phyloP scores from a whole-genome alignment of 2,329 filamentous ascomycete genomes.

The Claviceps digitariae region DNA sequence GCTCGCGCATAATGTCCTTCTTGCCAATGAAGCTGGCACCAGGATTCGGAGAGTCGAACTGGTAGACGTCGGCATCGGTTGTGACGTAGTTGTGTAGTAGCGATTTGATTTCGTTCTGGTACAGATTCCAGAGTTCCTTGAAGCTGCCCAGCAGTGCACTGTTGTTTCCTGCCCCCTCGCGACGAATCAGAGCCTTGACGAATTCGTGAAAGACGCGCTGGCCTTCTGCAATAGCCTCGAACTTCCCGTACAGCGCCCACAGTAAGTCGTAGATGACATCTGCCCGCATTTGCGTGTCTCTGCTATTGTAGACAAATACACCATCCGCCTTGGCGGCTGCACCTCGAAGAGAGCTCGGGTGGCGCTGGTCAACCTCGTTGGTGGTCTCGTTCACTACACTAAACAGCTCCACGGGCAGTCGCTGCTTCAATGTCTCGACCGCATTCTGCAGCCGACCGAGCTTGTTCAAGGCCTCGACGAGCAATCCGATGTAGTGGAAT shows the following conservation, averaged over 20 bases:
- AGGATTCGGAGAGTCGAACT: slow-evolving; percentile 41
- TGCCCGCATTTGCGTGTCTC: slow-evolving; percentile 63
- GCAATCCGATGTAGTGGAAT: slow-evolving; percentile 78
- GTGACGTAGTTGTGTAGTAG: slow-evolving; percentile 93
- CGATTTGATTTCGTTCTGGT: slow-evolving; percentile 94
- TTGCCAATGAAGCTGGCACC: slow-evolving; percentile 32
- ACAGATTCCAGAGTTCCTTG: slow-evolving; percentile 93
- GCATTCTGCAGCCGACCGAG: slow-evolving; percentile 75
- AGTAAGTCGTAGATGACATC: slow-evolving; percentile 85
- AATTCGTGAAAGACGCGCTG: slow-evolving; percentile 91
- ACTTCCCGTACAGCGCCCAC: slow-evolving; percentile 88
- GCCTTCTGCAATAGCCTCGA: slow-evolving; percentile 91
- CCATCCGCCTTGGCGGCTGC: slow-evolving; percentile 39
- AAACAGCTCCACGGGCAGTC: slow-evolving; percentile 87
- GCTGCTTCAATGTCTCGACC: slow-evolving; percentile 81
- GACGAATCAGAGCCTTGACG: slow-evolving; percentile 68
- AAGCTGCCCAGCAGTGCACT: slow-evolving; percentile 69
- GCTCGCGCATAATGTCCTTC: slow-evolving; percentile 38
- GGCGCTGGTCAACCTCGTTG: slow-evolving; percentile 80
- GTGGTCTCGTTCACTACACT: slow-evolving; percentile 90
- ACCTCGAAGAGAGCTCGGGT: slow-evolving; percentile 66
- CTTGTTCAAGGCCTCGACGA: slow-evolving; percentile 83
- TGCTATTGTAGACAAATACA: slow-evolving; percentile 48
- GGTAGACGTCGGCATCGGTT: slow-evolving; percentile 67
- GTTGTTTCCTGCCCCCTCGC: slow-evolving; percentile 57